Evolutionary conservation across 1,284 basidiomycete genomes (phyloP), one percentile per base, ranked within the genome.

Genomic region (Jaminaea rosea): DNA sequence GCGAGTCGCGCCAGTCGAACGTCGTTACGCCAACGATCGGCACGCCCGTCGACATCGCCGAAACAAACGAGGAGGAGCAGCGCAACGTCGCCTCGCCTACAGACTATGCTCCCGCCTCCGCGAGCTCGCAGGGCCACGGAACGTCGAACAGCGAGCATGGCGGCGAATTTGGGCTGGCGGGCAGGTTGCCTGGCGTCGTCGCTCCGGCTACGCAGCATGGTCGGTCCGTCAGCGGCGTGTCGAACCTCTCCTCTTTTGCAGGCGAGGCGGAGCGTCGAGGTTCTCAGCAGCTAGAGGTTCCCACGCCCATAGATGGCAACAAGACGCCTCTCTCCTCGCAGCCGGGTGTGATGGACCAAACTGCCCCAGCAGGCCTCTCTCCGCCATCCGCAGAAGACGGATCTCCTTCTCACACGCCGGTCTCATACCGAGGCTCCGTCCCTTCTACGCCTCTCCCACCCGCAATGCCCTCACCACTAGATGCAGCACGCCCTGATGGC

Each of bases 401-500:
- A n/a, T n/a, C n/a, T n/a, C n/a, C n/a, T n/a, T n/a, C n/a, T n/a
- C n/a, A n/a, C n/a, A n/a, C n/a, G n/a, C n/a, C n/a, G n/a, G n/a
- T n/a, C n/a, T n/a, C n/a, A n/a, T n/a, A n/a, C n/a, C n/a, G 42
- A 23, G 41, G 24, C 3, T 29, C 23, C 17, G 49, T 46, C 3
- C 11, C 17, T 24, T 13, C 42, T 21, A 27, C 34, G 29, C 21
- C 28, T 15, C 39, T 34, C n/a, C 19, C 34, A 24, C 37, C 17
- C 7, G 31, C 48, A 15, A n/a, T 44, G n/a, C 44, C 44, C 7
- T 39, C 49, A 1, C 42, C 49, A 32, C 50, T 44, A 4, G 29
- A 44, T 21, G 17, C n/a, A 24, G 24, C 42, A 10, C 29, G 39
- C 4, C 31, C 36, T 19, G 58, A 60, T 6, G 60, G 60, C 39